Base-by-base conservation (phyloP, 345 rosid genomes). In the Rhizophora mangle region DNA sequence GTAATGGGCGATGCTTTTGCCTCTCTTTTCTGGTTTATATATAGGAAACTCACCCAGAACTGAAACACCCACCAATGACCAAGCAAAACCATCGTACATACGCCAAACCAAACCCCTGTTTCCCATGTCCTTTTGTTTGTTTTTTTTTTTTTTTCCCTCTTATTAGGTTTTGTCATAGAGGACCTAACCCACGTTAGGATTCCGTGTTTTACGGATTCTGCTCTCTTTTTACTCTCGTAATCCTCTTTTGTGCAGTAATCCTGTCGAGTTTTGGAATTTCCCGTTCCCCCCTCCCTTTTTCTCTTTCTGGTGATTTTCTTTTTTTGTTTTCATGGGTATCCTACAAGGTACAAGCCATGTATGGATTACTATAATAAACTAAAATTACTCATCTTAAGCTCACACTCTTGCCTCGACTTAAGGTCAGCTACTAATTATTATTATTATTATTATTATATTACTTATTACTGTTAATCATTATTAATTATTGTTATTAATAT, bases 161-260 rank as follows among this genome's bases (percentile, higher is more conserved):
- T 7, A 6, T 31, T 31, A 5, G 34, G 46, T 39, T 39, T 39
- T 39, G 49, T 43, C 18, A 3, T 3, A 3, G 18, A 34, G 16
- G 15, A 19, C 39, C 74, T 76, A 87, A 87, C 90, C 84, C 82
- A 64, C 77, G 89, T 82, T 85, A 78, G 53, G 21, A 9, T 72
- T 71, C 84, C 79, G 76, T 67, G 74, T 77, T 83, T 80, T 67
- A 19, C 73, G 72, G 65, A 37, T 26, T 39, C 19, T 51, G 20
- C 16, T 43, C 5, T 43, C 49, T 13, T 13, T 15, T 4, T 3
- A 0, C 34, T 31, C 5, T 8, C 37, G 1, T 34, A 34, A 2
- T 34, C 37, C 92, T 83, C 87, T 87, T 15, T 43, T 5, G 24
- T 24, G 24, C 5, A 19, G 49, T 13, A 43, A 43, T 13, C 49